These are phyloP conservation scores for Puccinia horiana DNA, from an alignment of 1,284 basidiomycete genomes.

Conservation along the genomic window DNA sequence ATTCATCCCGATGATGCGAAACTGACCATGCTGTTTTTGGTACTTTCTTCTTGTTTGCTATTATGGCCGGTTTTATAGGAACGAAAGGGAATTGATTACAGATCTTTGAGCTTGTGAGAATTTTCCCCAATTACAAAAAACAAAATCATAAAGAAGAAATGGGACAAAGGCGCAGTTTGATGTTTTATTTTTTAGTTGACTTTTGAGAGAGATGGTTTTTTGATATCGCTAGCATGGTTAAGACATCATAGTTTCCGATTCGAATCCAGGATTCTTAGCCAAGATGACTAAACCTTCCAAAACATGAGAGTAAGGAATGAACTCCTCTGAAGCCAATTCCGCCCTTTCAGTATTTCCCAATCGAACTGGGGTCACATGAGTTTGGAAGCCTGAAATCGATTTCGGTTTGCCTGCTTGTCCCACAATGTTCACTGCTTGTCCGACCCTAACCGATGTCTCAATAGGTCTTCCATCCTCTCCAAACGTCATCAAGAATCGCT, in stretches of 20 bases:
- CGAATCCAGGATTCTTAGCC: slow-evolving; percentile 60
- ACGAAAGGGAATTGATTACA: slow-evolving; percentile 3
- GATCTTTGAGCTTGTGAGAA: slow-evolving; percentile 10
- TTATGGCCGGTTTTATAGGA: not conserved
- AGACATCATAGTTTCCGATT: slow-evolving; percentile 54
- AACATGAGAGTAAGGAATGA: slow-evolving; percentile 78
- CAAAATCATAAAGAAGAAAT: not conserved
- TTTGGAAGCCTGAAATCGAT: slow-evolving; percentile 93
- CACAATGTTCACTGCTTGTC: slow-evolving; percentile 79
- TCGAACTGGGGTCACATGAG: slow-evolving; percentile 91
- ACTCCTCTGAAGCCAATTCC: slow-evolving; percentile 96
- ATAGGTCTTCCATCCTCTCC: slow-evolving; percentile 76
- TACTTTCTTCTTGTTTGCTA: not conserved
- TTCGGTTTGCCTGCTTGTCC: slow-evolving; percentile 87
- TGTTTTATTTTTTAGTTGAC: no score
- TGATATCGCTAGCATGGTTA: not conserved
- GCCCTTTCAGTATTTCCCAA: slow-evolving; percentile 89
- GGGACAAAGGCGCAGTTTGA: not conserved
- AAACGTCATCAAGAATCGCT: slow-evolving; percentile 91
- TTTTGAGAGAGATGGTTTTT: not conserved
- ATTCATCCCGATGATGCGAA: no score
- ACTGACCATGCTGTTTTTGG: no score
- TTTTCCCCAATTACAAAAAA: slow-evolving; percentile 8
- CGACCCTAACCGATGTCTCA: slow-evolving; percentile 74
- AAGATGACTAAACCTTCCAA: slow-evolving; percentile 72